These are phyloP conservation scores for Rubroshorea leprosula DNA, from an alignment of 345 rosid genomes.

Conservation along the genomic window DNA sequence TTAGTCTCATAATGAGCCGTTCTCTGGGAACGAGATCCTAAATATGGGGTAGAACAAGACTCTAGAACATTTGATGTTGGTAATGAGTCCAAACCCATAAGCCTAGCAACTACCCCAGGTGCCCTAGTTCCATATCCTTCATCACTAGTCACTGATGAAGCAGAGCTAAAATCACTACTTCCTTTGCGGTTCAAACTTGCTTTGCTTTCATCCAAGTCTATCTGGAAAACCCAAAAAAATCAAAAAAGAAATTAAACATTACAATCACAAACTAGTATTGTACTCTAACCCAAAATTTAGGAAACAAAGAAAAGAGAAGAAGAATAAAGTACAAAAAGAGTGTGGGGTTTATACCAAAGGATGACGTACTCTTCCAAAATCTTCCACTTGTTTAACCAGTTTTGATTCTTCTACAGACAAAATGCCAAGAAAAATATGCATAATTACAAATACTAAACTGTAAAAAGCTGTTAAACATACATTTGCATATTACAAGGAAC, in stretches of 20 bases:
- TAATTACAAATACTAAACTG: neutral
- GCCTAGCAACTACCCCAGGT: conserved; percentile 90
- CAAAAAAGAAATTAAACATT: conserved; percentile 12
- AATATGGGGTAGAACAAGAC: conserved; percentile 31
- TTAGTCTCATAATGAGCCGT: conserved; percentile 24
- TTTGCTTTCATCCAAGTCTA: conserved; percentile 39
- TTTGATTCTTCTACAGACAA: conserved; percentile 32
- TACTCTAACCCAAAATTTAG: neutral
- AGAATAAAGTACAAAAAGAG: conserved; percentile 1
- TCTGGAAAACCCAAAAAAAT: no score
- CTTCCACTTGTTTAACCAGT: conserved; percentile 37
- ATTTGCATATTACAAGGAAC: conserved; percentile 1
- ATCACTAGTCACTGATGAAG: conserved; percentile 65
- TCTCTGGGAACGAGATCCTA: conserved; percentile 26
- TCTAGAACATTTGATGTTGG: conserved; percentile 47
- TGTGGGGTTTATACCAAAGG: conserved; percentile 34
- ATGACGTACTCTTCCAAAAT: conserved; percentile 23
- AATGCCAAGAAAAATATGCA: conserved; percentile 7
- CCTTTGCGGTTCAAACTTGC: conserved; percentile 34
- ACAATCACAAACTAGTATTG: conserved; percentile 8
- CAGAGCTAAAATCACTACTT: conserved; percentile 47
- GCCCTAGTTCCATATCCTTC: conserved; percentile 57
- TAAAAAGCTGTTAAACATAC: neutral
- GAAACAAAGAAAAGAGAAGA: neutral
- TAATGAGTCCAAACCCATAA: conserved; percentile 91